Base-by-base conservation (phyloP, 2,329 filamentous ascomycete species). In the Curvularia verruculosa region DNA sequence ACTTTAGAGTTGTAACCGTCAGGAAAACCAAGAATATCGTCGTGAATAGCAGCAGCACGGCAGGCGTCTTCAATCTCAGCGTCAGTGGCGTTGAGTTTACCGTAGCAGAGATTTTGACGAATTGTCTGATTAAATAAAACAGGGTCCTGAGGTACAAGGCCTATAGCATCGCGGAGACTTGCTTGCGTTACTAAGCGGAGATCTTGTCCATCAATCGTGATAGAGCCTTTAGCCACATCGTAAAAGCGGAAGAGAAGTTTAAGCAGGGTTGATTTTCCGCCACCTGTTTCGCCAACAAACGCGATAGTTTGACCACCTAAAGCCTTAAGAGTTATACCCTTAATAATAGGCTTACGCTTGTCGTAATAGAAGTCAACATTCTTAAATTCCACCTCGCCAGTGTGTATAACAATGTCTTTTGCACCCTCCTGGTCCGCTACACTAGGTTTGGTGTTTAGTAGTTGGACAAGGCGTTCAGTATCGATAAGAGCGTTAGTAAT, bases 81-180 rank as follows among this genome's bases (percentile, higher is more conserved):
- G 43, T 88, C 83, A 0, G 83, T 85, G 1, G 87, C 86, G n/a
- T 82, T 79, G 1, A 85, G 81, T 9, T 82, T 81, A 1, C 85
- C 85, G 69, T 89, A 90, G 2, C 82, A 81, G 23, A 90, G 77
- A 66, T 89, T 90, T 19, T 88, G 83, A 67, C 86, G 81, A 40
- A 90, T 82, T 0, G 84, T 84, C 29, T 83, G 81, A 67, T 89
- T 87, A 77, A 90, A 89, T 8, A 90, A 77, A 0, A 82, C 78
- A 0, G 87, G 83, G 58, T 87, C 84, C 71, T 90, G 85, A 2
- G 87, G 87, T 0, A 89, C 87, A 12, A 88, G 80, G 19, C 86
- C 87, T 24, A 90, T 81, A 2, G 80, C 77, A 18, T 84, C 80
- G 9, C 87, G 81, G 2, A 90, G 76, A 43, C 82, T 86, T 53